Conservation (phyloP, 176 grass and related monocot species). For the Aegilops longissima region DNA sequence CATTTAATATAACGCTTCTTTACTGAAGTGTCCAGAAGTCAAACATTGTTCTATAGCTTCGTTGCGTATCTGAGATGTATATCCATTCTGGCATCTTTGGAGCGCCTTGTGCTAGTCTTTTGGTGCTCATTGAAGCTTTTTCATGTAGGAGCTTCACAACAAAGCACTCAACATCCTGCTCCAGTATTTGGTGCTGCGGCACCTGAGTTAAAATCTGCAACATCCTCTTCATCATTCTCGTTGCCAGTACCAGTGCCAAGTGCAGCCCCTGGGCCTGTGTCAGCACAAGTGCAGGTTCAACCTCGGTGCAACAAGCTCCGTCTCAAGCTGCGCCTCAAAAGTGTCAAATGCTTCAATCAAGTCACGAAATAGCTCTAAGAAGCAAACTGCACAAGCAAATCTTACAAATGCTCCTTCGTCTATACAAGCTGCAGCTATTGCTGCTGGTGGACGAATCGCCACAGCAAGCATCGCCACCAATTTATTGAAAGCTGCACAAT, state of each 20-base stretch:
- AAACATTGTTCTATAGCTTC: conserved; percentile 9
- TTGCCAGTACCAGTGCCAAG: conserved; percentile 4
- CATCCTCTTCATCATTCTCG: not conserved
- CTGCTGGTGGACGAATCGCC: conserved; percentile 86
- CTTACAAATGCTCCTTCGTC: conserved; percentile 37
- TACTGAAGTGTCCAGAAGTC: not conserved
- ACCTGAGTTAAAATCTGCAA: conserved; percentile 20
- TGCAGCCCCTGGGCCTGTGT: conserved; percentile 29
- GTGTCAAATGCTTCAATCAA: conserved; percentile 44
- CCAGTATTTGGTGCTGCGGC: conserved; percentile 24
- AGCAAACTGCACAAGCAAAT: conserved; percentile 41
- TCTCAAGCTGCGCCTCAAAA: conserved; percentile 28
- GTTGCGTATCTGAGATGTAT: not conserved
- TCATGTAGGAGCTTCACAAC: conserved; percentile 31
- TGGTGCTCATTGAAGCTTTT: conserved; percentile 21
- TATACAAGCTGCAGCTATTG: conserved; percentile 84
- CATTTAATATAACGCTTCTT: conserved; percentile 10
- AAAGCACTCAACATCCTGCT: conserved; percentile 33
- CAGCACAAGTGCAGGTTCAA: conserved; percentile 17
- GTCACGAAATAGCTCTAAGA: conserved; percentile 40
- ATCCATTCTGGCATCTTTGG: not conserved
- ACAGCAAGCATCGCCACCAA: conserved; percentile 43
- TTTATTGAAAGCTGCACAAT: conserved; percentile 78
- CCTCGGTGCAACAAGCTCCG: conserved; percentile 44
- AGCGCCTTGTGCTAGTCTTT: not conserved